Conservation (phyloP, 148 eudicot species). For the Vaccinium myrtillus region DNA sequence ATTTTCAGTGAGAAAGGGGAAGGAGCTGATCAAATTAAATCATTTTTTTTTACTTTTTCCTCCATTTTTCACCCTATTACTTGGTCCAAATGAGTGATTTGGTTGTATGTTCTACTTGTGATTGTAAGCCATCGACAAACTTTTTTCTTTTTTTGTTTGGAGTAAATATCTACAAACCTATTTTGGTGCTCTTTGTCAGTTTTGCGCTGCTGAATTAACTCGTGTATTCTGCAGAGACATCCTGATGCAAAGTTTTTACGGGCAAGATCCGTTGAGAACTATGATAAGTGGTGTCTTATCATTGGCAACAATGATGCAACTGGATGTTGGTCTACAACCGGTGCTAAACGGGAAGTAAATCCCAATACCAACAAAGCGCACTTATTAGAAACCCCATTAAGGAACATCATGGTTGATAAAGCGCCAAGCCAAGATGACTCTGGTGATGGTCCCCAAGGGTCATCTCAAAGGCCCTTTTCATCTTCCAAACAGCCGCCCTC, state of each 20-base stretch:
- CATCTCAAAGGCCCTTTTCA: slow-evolving; percentile 9
- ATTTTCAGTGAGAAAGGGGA: no score
- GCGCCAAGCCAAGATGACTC: slow-evolving; percentile 7
- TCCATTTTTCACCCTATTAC: no score
- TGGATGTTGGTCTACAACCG: not conserved
- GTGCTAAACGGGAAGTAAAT: slow-evolving; percentile 3
- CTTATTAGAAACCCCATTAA: not conserved
- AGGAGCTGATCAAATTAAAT: no score
- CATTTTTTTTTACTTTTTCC: no score
- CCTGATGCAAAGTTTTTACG: slow-evolving; percentile 17
- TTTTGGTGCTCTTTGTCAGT: not conserved
- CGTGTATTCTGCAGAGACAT: slow-evolving; percentile 4
- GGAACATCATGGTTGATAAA: slow-evolving; percentile 5
- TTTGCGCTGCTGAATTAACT: not conserved
- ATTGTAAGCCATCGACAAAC: not conserved
- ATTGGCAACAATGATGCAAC: slow-evolving; percentile 6
- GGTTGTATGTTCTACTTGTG: not conserved
- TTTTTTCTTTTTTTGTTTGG: no score
- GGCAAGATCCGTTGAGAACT: slow-evolving; percentile 11
- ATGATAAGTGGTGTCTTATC: slow-evolving; percentile 4
- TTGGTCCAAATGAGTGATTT: no score
- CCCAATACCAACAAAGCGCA: slow-evolving; percentile 6
- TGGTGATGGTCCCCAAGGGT: not conserved
- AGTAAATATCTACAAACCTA: not conserved
- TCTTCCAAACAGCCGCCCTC: slow-evolving; percentile 9